Conservation (phyloP, 192 early-diverging fungal genomes). For the Coemansia sp. region DNA sequence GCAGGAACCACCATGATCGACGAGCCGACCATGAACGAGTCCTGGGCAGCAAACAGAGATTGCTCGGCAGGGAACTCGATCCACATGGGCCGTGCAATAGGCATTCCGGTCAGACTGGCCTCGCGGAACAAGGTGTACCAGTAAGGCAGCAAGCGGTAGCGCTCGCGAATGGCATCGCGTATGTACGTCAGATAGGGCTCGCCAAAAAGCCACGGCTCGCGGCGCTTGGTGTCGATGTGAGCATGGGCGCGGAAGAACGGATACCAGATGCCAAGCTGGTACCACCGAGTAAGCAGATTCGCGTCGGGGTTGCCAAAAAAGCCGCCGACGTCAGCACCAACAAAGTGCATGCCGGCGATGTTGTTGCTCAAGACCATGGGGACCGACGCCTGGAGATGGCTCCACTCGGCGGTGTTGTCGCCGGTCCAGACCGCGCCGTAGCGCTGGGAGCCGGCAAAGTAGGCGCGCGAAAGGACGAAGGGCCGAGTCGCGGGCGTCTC, state of each 20-base stretch:
- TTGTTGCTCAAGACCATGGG: conserved; percentile 91
- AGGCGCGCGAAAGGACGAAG: conserved; percentile 93
- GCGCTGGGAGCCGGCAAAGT: conserved; percentile 94
- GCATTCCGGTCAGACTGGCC: conserved; percentile 67
- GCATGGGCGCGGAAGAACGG: conserved; percentile 98
- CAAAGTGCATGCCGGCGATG: conserved; percentile 83
- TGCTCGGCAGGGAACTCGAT: conserved; percentile 82
- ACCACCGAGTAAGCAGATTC: conserved; percentile 95
- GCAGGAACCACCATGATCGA: conserved; percentile 72
- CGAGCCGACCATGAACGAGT: conserved; percentile 88
- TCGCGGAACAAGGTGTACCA: conserved; percentile 91
- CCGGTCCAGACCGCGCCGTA: conserved; percentile 98
- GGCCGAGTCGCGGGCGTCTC: conserved; percentile 64
- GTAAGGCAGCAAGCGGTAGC: conserved; percentile 88
- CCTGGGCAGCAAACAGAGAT: conserved; percentile 72
- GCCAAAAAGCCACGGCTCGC: conserved; percentile 94
- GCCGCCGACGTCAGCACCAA: conserved; percentile 93
- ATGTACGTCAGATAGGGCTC: conserved; percentile 78
- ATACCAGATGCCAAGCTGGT: conserved; percentile 90
- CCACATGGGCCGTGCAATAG: conserved; percentile 88
- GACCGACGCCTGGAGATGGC: conserved; percentile 71
- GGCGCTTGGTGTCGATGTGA: conserved; percentile 94
- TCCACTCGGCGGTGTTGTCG: conserved; percentile 91
- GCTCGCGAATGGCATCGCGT: conserved; percentile 71
- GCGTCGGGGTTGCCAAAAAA: conserved; percentile 95